Percentiles rank a stretch among this genome's conserved stretches.
Conservation (phyloP, 176 grass and related monocot genomes). For the Thinopyrum elongatum region DNA sequence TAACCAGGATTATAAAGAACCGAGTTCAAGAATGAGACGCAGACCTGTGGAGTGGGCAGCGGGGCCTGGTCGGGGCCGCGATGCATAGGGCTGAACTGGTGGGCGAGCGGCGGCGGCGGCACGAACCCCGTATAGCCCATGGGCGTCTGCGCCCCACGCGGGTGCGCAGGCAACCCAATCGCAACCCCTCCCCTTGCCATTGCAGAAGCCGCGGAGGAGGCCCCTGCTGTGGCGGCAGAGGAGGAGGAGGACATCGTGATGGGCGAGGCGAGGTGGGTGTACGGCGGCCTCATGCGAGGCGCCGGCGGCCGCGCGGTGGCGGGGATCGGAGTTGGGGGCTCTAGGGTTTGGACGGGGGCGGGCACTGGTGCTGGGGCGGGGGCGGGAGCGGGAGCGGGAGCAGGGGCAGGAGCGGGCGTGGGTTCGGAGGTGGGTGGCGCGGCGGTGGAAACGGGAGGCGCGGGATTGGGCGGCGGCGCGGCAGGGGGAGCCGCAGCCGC, state of each 20-base stretch:
- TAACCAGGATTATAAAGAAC: background rate
- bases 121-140: conserved; percentile 47
- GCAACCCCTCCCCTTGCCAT: conserved; percentile 42
- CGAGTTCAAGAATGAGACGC: conserved; percentile 11
- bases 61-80: conserved; percentile 55
- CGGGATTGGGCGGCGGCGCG: background rate
- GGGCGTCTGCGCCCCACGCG: conserved; percentile 46
- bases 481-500: background rate
- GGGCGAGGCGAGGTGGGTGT: conserved; percentile 40
- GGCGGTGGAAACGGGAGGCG: background rate
- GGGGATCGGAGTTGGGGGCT: background rate
- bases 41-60: conserved; percentile 54
- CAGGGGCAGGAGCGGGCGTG: conserved; percentile 1
- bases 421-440: conserved; percentile 11
- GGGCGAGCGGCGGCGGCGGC: conserved; percentile 50
- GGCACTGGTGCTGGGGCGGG: background rate
- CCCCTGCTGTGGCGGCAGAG: conserved; percentile 28
- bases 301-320: conserved; percentile 14
- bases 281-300: conserved; percentile 48
- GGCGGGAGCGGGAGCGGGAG: conserved; percentile 1
- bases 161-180: conserved; percentile 44
- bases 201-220: conserved; percentile 19
- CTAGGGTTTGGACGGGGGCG: conserved; percentile 40
- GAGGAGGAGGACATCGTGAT: conserved; percentile 43
- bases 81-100: conserved; percentile 53